Percentiles rank a stretch among this genome's conserved stretches.
Conservation (phyloP, 345 rosid species). For the Kernera saxatilis region DNA sequence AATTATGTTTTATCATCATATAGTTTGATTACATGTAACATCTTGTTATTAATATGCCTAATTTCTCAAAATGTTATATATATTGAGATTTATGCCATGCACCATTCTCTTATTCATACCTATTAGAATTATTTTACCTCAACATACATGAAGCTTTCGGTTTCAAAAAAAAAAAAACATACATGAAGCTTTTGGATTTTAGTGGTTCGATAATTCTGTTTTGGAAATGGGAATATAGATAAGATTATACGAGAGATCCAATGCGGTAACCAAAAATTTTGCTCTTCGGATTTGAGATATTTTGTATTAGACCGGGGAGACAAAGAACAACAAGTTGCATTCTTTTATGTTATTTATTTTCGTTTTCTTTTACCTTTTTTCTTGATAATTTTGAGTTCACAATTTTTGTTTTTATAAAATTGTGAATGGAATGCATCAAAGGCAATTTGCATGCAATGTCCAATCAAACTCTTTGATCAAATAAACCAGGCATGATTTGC, state of each 20-base stretch:
- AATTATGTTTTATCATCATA: neutral
- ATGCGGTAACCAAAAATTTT: constrained; percentile 8
- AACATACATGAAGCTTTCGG: neutral
- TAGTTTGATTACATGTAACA: neutral
- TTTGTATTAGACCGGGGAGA: constrained; percentile 21
- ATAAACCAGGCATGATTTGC: constrained; percentile 14
- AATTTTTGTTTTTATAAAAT: neutral
- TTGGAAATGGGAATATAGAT: constrained; percentile 2
- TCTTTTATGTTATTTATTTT: neutral
- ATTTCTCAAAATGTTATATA: neutral
- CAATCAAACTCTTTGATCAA: constrained; percentile 22
- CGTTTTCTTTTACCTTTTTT: neutral
- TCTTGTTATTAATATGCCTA: neutral
- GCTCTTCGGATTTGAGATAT: constrained; percentile 8
- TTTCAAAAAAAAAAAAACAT: too few species aligned
- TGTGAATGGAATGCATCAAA: constrained; percentile 16
- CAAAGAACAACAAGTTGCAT: constrained; percentile 24
- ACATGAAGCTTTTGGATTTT: constrained; percentile 2
- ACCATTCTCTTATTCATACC: neutral
- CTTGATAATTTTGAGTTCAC: neutral
- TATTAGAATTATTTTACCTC: neutral
- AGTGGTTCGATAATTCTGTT: constrained; percentile 14
- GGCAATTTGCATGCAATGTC: constrained; percentile 21
- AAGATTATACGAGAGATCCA: constrained; percentile 17
- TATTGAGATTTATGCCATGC: neutral